phyloP scores from a whole-genome alignment of 2,329 filamentous ascomycete species.

The Fusarium coffeatum region DNA sequence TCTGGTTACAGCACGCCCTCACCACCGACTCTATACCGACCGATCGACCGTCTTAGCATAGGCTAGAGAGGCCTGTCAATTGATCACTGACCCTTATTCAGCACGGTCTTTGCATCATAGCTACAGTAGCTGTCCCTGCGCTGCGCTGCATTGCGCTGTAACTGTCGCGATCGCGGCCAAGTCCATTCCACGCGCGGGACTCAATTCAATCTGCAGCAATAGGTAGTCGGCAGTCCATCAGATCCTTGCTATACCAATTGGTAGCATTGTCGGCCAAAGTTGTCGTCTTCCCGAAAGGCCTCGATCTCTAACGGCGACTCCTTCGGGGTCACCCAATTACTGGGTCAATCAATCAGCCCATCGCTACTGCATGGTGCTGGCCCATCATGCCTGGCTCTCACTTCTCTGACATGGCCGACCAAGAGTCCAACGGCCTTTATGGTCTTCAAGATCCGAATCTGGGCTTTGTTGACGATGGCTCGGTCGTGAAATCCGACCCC shows the following conservation, averaged over 20 bases:
- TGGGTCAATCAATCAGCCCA: conserved; percentile 47
- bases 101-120: neutral
- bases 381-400: conserved; percentile 46
- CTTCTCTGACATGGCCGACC: conserved; percentile 54
- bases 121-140: neutral
- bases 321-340: conserved; percentile 38
- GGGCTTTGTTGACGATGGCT: conserved; percentile 52
- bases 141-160: conserved; percentile 10
- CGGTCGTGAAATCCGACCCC: conserved; percentile 50
- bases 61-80: conserved; percentile 18
- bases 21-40: conserved; percentile 14
- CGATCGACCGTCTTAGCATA: conserved; percentile 12
- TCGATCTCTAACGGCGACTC: conserved; percentile 38
- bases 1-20: conserved; percentile 26
- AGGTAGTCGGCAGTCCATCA: conserved; percentile 13
- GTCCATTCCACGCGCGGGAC: conserved; percentile 20
- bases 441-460: conserved; percentile 59
- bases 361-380: conserved; percentile 47
- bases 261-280: conserved; percentile 33
- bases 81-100: conserved; percentile 11
- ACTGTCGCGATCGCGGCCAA: conserved; percentile 30
- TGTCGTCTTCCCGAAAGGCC: conserved; percentile 39
- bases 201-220: conserved; percentile 18
- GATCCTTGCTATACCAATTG: conserved; percentile 25
- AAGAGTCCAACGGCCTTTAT: conserved; percentile 57